phyloP scores from a whole-genome alignment of 2,329 filamentous ascomycete species.

The Fusarium marasasianum region DNA sequence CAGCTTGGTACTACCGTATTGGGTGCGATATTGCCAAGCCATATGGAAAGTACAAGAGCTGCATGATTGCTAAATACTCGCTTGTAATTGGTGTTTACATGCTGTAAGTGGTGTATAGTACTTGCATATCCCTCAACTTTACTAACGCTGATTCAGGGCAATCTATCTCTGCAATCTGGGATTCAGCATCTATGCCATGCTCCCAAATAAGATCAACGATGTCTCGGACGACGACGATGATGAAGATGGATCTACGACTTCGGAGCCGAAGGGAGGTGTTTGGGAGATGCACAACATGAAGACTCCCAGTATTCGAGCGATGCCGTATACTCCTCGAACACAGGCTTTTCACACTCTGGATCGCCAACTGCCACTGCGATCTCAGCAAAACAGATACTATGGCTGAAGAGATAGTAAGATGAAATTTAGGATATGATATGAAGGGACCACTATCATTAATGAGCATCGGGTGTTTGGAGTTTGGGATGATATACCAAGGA shows the following conservation, averaged over 20 bases:
- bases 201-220: constrained; percentile 65
- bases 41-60: constrained; percentile 65
- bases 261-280: constrained; percentile 53
- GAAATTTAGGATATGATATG: neutral
- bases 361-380: constrained; percentile 63
- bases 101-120: constrained; percentile 63
- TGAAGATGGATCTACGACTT: constrained; percentile 49
- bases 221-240: constrained; percentile 54
- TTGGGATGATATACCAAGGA: constrained; percentile 33
- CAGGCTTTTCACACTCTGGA: constrained; percentile 73
- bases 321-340: constrained; percentile 72
- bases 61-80: constrained; percentile 72
- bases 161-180: constrained; percentile 68
- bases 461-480: constrained; percentile 35
- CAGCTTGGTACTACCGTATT: constrained; percentile 80
- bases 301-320: constrained; percentile 43
- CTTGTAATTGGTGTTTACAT: constrained; percentile 73
- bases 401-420: neutral
- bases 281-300: constrained; percentile 69
- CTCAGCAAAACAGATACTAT: constrained; percentile 40
- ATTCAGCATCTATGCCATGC: constrained; percentile 67
- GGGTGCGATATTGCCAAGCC: constrained; percentile 70
- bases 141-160: constrained; percentile 52
- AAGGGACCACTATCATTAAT: constrained; percentile 21
- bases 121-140: neutral